phyloP scores from a whole-genome alignment of 1,284 basidiomycete genomes.

The Ustilago lituana region DNA sequence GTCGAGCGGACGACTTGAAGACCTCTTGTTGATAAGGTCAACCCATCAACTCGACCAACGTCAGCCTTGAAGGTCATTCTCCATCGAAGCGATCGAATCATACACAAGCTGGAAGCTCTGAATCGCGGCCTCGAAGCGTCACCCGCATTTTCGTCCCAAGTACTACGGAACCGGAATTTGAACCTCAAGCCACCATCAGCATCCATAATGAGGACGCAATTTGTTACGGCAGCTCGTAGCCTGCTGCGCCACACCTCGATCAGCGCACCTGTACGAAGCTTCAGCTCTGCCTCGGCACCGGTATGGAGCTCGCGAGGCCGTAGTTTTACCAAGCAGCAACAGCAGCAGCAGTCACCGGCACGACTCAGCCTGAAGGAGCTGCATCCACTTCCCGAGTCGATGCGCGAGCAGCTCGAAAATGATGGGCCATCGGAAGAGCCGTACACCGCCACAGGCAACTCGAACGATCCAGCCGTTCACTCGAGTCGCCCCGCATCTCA shows the following conservation, averaged over 20 bases:
- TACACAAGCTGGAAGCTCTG: no score
- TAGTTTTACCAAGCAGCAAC: conserved; percentile 17
- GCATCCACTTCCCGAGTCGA: conserved; percentile 42
- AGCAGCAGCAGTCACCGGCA: conserved; percentile 21
- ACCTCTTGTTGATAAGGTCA: no score
- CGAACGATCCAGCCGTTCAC: conserved; percentile 48
- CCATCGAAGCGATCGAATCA: no score
- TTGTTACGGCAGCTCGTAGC: conserved; percentile 7
- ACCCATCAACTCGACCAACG: no score
- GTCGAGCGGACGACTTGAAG: not conserved
- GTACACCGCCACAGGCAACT: conserved; percentile 47
- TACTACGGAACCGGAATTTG: no score
- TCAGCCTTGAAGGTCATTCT: no score
- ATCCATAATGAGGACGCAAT: conserved; percentile 19
- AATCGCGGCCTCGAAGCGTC: no score
- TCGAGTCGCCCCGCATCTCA: conserved; percentile 49
- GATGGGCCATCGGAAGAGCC: conserved; percentile 29
- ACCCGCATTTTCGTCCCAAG: no score
- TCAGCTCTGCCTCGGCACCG: conserved; percentile 26
- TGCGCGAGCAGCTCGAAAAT: conserved; percentile 42
- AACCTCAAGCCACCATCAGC: no score
- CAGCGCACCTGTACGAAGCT: conserved; percentile 11
- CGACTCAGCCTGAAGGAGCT: conserved; percentile 42
- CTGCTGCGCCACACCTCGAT: conserved; percentile 10
- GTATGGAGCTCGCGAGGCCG: conserved; percentile 27